Base-by-base conservation (phyloP, 2,329 filamentous ascomycete genomes). In the Simplicillium aogashimaense region DNA sequence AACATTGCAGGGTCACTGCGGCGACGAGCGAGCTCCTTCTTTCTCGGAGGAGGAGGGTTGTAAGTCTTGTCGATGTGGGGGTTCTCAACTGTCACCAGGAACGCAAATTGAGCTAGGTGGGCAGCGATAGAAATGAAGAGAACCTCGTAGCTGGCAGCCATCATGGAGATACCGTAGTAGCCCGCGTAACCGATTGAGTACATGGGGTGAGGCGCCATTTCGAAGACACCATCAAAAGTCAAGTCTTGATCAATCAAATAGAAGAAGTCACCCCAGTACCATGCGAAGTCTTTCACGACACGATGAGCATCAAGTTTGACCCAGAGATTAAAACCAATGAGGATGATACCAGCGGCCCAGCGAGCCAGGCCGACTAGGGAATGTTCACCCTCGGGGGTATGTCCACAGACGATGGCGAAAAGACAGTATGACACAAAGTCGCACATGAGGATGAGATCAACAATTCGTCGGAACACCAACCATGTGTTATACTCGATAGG, bases 251-350 rank as follows among this genome's bases (percentile, higher is more conserved):
- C 92, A 60, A 98, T 86, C 55, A 98, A 81, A 64, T 88, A 98
- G 72, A 97, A 98, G 66, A 97, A 97, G 63, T 98, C 92, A 45
- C 92, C 92, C 92, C 92, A 98, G 65, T 97, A 98, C 92, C 92
- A 98, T 20, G 92, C 92, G 66, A 89, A 98, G 64, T 98, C 92
- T 64, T 97, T 97, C 57, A 98, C 92, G 37, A 98, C 92, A 45
- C 92, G 78, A 62, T 98, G 92, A 15, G 92, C 92, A 63, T 98
- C 92, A 46, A 98, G 73, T 66, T 98, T 98, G 47, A 98, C 92
- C 89, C 92, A 97, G 16, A 97, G 73, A 60, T 97, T 98, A 74
- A 98, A 97, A 43, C 85, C 73, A 47, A 98, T 82, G 18, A 97
- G 72, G 32, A 74, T 64, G 48, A 90, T 74, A 38, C 92, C 92